Evolutionary conservation across 768 basidiomycete species (phyloP), one percentile per base, ranked within the genome.

Genomic region (Podaxis sp.): DNA sequence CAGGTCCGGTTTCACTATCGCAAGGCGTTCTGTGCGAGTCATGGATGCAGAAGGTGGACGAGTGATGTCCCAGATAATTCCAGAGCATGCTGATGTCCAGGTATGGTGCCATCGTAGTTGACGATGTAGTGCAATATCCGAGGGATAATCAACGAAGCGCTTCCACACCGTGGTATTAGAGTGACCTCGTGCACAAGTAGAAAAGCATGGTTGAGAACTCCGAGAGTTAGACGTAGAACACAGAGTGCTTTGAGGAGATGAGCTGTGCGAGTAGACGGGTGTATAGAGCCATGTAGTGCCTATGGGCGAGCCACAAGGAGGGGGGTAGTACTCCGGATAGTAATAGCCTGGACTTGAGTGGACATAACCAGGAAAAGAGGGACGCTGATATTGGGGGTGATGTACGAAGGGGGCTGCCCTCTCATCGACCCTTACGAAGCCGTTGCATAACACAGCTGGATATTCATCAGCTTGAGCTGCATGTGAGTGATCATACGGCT

Each of bases 21-120:
- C 53, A 46, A 69, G 64, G 60, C 75, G 66, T 14, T 70, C 73
- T 25, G 72, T 72, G 53, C 66, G 60, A 2, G 74, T 65, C 36
- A 73, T 69, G 5, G 78, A 77, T 25, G 69, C 66, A 46, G 74
- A 71, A 25, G 78, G 70, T 9, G 68, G 68, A 62, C 76, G 76
- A 36, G 76, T 69, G 36, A 81, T 62, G 64, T 81, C 78, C 80
- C 80, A 81, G 52, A 74, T 67, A 14, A 80, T 65, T 47, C 71
- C 66, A 21, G 51, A 42, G 18, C 5, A 13, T 11, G 50, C 6
- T 44, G 11, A 11, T 14, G 50, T 53, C 51, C 51, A 53, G 32
- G 38, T 32, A 23, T 5, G 10, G 11, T 53, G 13, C 51, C 50
- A 60, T 32, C n/a, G 27, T 28, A 60, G 28, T 28, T 60, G 47